These are phyloP conservation scores for Penicillium sp. DNA, from an alignment of 2,329 filamentous ascomycete genomes.

Conservation along the genomic window DNA sequence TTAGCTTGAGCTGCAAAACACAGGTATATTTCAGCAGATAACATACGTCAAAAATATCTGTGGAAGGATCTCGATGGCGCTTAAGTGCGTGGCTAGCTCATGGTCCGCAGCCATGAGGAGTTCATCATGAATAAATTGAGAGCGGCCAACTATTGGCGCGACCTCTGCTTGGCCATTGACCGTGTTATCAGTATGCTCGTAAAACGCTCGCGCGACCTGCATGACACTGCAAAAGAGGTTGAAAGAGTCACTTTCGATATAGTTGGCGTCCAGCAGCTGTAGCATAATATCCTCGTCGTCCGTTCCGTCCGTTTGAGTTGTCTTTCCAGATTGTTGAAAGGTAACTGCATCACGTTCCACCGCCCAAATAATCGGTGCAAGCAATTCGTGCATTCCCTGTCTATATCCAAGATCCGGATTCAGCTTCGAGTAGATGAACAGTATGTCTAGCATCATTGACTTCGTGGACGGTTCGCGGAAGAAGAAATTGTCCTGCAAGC, in stretches of 20 bases:
- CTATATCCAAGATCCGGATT: conserved; percentile 84
- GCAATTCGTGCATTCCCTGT: conserved; percentile 97
- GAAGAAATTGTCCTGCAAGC: conserved; percentile 83
- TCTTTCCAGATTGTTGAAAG: conserved; percentile 28
- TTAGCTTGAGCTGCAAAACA: conserved; percentile 10
- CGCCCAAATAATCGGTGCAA: conserved; percentile 84
- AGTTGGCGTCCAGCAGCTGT: conserved; percentile 66
- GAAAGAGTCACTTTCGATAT: conserved; percentile 87
- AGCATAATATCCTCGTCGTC: conserved; percentile 53
- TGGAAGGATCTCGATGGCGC: conserved; percentile 81
- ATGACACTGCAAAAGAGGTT: conserved; percentile 81
- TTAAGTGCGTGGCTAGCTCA: conserved; percentile 76
- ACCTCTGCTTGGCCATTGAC: conserved; percentile 45
- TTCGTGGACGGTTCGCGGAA: conserved; percentile 80
- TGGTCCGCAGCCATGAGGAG: conserved; percentile 75
- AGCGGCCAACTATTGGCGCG: conserved; percentile 77
- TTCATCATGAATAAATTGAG: conserved; percentile 79
- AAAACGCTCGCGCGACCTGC: conserved; percentile 81
- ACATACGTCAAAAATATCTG: conserved; percentile 91
- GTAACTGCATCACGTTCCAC: conserved; percentile 77
- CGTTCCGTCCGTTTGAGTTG: conserved; percentile 27
- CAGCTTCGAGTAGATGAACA: conserved; percentile 93
- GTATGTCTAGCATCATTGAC: conserved; percentile 74
- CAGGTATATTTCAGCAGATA: not conserved
- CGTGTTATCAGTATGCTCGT: conserved; percentile 61